phyloP scores from a whole-genome alignment of 495 filamentous ascomycete species.

The Aspergillus affinis region DNA sequence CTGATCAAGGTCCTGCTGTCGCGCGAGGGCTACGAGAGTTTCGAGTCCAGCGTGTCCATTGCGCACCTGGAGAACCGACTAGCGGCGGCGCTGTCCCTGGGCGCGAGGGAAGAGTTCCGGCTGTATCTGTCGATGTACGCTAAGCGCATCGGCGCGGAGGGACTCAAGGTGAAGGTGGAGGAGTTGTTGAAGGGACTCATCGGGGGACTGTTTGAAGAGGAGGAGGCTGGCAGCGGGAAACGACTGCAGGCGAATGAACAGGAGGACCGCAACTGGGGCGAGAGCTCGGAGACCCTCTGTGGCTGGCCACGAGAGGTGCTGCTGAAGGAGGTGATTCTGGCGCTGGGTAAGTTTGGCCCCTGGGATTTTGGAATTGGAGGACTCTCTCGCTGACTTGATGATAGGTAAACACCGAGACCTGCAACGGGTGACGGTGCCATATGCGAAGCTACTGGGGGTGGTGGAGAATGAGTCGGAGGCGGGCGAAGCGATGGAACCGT shows the following conservation, averaged over 20 bases:
- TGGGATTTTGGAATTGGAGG: background rate
- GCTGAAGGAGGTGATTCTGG: constrained; percentile 83
- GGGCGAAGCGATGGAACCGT: constrained; percentile 57
- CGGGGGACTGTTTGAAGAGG: constrained; percentile 63
- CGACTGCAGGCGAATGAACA: constrained; percentile 56
- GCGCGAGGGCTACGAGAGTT: constrained; percentile 85
- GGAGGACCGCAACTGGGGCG: constrained; percentile 57
- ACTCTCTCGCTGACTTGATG: background rate
- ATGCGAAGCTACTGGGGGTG: constrained; percentile 70
- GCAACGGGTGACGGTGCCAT: constrained; percentile 88
- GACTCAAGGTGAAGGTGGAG: constrained; percentile 81
- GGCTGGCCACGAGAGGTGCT: constrained; percentile 87
- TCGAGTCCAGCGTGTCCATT: constrained; percentile 87
- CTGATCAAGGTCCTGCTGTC: constrained; percentile 83
- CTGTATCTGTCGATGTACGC: constrained; percentile 94
- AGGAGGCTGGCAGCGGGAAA: constrained; percentile 35
- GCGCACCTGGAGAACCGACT: constrained; percentile 95
- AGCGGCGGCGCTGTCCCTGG: constrained; percentile 81
- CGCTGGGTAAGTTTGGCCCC: constrained; percentile 73
- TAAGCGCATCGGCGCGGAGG: constrained; percentile 90
- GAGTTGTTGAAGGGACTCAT: constrained; percentile 80
- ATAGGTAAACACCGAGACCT: constrained; percentile 90
- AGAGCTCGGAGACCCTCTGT: constrained; percentile 59
- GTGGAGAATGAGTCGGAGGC: constrained; percentile 44
- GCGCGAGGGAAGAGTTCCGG: constrained; percentile 85